Conservation (phyloP, 495 filamentous ascomycete genomes). For the Cryomyces minteri region DNA sequence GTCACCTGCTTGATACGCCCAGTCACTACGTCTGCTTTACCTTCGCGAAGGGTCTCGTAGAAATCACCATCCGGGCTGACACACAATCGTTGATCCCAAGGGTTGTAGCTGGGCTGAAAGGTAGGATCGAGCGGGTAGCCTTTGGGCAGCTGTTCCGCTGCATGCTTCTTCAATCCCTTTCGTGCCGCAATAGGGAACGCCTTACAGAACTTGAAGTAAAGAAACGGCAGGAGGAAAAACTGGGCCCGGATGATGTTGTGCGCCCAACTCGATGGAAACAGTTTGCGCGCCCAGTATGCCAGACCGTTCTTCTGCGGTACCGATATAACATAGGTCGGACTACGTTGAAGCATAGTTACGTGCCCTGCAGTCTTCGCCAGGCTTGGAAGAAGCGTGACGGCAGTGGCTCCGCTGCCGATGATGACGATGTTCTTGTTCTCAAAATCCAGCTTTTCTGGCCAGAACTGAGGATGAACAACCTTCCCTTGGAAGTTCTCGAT, state of each 20-base stretch:
- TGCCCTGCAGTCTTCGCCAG: constrained; percentile 28
- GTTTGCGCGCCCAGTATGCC: constrained; percentile 13
- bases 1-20: constrained; percentile 49
- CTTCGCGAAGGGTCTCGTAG: constrained; percentile 37
- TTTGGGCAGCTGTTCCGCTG: constrained; percentile 31
- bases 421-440: constrained; percentile 30
- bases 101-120: constrained; percentile 53
- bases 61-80: constrained; percentile 56
- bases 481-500: constrained; percentile 36
- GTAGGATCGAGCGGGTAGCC: constrained; percentile 40
- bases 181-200: constrained; percentile 33
- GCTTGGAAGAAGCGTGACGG: constrained; percentile 33
- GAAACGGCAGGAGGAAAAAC: constrained; percentile 26
- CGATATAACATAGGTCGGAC: constrained; percentile 37
- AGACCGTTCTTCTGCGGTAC: constrained; percentile 23
- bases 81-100: constrained; percentile 60
- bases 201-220: constrained; percentile 35
- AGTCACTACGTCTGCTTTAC: constrained; percentile 45
- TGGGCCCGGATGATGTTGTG: constrained; percentile 25
- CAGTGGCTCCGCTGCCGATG: constrained; percentile 39
- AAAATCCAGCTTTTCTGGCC: constrained; percentile 33
- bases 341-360: constrained; percentile 40
- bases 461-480: constrained; percentile 44
- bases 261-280: constrained; percentile 25
- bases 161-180: constrained; percentile 24